phyloP scores from a whole-genome alignment of 1,284 basidiomycete species.

The Vanrija sp. region DNA sequence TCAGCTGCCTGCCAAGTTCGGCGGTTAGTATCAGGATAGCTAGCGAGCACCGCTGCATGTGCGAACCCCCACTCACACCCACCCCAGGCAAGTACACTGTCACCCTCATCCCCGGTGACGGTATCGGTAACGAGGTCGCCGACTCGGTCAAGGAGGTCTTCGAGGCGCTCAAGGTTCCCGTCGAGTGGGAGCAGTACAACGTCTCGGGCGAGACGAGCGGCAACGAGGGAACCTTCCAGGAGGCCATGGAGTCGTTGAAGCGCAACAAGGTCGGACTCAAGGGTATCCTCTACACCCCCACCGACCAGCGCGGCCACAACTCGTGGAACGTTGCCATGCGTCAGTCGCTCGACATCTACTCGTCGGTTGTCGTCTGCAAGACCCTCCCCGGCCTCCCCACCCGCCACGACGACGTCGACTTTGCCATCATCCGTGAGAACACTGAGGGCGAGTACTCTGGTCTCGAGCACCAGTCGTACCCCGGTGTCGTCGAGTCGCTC shows the following conservation, averaged over 20 bases:
- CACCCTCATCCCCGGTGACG: conserved; percentile 92
- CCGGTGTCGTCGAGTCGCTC: conserved; percentile 96
- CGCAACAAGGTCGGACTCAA: conserved; percentile 98
- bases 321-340: conserved; percentile 99
- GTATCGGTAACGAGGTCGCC: conserved; percentile 95
- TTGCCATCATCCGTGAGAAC: conserved; percentile 99
- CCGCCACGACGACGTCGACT: conserved; percentile 94
- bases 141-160: conserved; percentile 99
- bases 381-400: conserved; percentile 96
- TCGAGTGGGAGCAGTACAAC: conserved; percentile 99
- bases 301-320: conserved; percentile 92
- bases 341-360: conserved; percentile 98
- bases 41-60: too few relatives aligned
- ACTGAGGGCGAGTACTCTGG: conserved; percentile 99
- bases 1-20: conserved; percentile 88
- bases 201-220: conserved; percentile 94
- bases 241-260: conserved; percentile 94
- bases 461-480: conserved; percentile 95
- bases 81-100: conserved; percentile 55
- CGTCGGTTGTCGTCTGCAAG: conserved; percentile 97
- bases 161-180: conserved; percentile 93
- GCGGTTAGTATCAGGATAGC: conserved; percentile 61
- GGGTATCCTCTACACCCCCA: conserved; percentile 98
- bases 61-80: not conserved
- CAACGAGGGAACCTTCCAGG: conserved; percentile 92